Conservation (phyloP, 2,329 filamentous ascomycete genomes). For the Penicillium sp. region DNA sequence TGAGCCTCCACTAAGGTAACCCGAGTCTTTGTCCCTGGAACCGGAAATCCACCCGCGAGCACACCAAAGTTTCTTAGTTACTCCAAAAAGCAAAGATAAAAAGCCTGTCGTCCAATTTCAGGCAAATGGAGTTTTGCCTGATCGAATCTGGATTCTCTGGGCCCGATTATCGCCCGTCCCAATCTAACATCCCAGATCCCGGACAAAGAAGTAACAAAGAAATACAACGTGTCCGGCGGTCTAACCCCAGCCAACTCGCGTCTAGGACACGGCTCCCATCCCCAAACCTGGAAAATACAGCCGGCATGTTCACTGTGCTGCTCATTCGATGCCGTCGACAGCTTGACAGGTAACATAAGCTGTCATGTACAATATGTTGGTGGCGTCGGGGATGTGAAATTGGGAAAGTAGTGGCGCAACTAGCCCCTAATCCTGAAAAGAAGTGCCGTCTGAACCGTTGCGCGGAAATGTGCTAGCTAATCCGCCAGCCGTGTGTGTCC, state of each 20-base stretch:
- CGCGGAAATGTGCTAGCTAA: conserved; percentile 14
- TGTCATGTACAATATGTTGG: conserved; percentile 1
- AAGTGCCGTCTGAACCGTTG: conserved; percentile 19
- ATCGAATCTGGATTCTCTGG: neutral
- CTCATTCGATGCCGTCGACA: neutral
- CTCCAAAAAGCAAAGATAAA: neutral
- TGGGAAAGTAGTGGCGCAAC: conserved; percentile 10
- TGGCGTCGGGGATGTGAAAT: conserved; percentile 16
- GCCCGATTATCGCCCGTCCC: neutral
- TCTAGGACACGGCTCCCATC: neutral
- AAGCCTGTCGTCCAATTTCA: conserved; percentile 3
- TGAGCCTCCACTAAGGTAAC: conserved; percentile 14
- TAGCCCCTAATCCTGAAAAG: conserved; percentile 6
- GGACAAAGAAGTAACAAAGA: conserved; percentile 6
- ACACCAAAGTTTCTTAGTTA: neutral
- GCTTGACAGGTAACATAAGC: conserved; percentile 8
- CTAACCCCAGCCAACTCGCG: conserved; percentile 5
- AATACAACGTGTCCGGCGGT: conserved; percentile 7
- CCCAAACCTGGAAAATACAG: conserved; percentile 10
- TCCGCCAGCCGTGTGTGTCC: neutral
- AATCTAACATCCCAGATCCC: conserved; percentile 11
- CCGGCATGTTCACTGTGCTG: neutral
- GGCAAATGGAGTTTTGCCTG: neutral
- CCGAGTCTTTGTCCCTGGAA: conserved; percentile 18
- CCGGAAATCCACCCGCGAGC: conserved; percentile 11